These are phyloP conservation scores for Acanthamoeba healyi DNA, from an alignment of 208 protist genomes.

Conservation along the genomic window DNA sequence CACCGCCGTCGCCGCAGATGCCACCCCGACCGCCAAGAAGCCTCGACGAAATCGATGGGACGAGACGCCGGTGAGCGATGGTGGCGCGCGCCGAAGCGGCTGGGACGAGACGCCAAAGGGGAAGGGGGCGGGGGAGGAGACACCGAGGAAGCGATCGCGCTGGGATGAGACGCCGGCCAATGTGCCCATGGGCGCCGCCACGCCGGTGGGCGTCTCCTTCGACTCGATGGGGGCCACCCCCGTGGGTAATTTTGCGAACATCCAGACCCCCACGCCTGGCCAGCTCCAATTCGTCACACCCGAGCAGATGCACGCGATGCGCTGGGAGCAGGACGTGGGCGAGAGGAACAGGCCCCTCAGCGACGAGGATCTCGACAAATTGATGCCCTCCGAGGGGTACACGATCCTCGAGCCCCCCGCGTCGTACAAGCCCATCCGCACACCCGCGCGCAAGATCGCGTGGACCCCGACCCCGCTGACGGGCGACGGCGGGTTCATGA, in stretches of 20 bases:
- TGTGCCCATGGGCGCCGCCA: constrained; percentile 53
- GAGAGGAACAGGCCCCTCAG: constrained; percentile 92
- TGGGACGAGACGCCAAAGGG: constrained; percentile 82
- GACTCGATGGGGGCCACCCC: constrained; percentile 52
- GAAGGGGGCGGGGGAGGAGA: constrained; percentile 79
- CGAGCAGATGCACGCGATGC: constrained; percentile 82
- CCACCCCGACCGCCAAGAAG: background rate
- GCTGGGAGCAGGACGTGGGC: constrained; percentile 91
- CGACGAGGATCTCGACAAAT: constrained; percentile 93
- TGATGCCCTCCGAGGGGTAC: constrained; percentile 92
- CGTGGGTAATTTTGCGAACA: constrained; percentile 78
- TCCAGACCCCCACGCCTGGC: constrained; percentile 67
- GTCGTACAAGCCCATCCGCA: constrained; percentile 91
- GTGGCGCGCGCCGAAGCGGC: background rate
- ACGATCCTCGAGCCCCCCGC: constrained; percentile 90
- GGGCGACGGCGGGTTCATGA: constrained; percentile 72
- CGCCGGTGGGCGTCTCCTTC: constrained; percentile 58
- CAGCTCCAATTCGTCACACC: constrained; percentile 81
- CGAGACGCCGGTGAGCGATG: constrained; percentile 81
- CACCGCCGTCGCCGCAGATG: background rate
- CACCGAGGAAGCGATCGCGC: constrained; percentile 80
- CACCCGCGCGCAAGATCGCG: constrained; percentile 90
- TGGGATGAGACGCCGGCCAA: constrained; percentile 90
- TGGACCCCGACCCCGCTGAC: constrained; percentile 89
- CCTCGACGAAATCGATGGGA: constrained; percentile 85